Conservation (phyloP, 2,329 filamentous ascomycete genomes). For the Diaporthe citriasiana region DNA sequence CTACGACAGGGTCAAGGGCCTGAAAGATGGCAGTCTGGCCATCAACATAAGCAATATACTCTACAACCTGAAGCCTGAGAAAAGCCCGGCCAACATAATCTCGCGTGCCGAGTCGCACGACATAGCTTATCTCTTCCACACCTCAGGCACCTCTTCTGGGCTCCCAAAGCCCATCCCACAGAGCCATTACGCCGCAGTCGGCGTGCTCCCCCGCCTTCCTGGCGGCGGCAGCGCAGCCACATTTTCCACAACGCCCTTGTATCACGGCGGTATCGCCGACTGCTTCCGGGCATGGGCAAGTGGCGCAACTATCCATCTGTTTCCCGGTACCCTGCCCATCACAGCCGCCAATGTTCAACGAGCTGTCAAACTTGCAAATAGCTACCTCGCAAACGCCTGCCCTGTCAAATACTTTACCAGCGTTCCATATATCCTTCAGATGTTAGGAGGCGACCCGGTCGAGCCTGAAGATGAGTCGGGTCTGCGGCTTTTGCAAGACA, state of each 20-base stretch:
- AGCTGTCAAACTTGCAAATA: slow-evolving; percentile 58
- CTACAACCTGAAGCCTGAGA: slow-evolving; percentile 36
- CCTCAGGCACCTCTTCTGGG: slow-evolving; percentile 75
- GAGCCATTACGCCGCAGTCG: slow-evolving; percentile 67
- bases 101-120: slow-evolving; percentile 46
- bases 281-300: slow-evolving; percentile 74
- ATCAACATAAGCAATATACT: slow-evolving; percentile 44
- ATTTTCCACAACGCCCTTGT: slow-evolving; percentile 76
- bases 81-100: not conserved
- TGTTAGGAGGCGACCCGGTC: slow-evolving; percentile 55
- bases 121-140: slow-evolving; percentile 72
- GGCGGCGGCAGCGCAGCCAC: slow-evolving; percentile 58
- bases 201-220: slow-evolving; percentile 65
- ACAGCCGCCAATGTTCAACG: slow-evolving; percentile 66
- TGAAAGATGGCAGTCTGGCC: slow-evolving; percentile 31
- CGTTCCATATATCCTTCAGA: slow-evolving; percentile 71
- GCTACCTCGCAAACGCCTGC: slow-evolving; percentile 41
- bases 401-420: slow-evolving; percentile 71
- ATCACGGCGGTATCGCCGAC: slow-evolving; percentile 76
- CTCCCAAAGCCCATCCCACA: slow-evolving; percentile 74
- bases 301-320: slow-evolving; percentile 72
- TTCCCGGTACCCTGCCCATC: slow-evolving; percentile 70
- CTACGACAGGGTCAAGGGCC: slow-evolving; percentile 34
- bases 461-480: slow-evolving; percentile 54
- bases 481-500: slow-evolving; percentile 58